Evolutionary conservation across 2,329 filamentous ascomycete species (phyloP).

Genomic region (Coniochaeta ligniaria): DNA sequence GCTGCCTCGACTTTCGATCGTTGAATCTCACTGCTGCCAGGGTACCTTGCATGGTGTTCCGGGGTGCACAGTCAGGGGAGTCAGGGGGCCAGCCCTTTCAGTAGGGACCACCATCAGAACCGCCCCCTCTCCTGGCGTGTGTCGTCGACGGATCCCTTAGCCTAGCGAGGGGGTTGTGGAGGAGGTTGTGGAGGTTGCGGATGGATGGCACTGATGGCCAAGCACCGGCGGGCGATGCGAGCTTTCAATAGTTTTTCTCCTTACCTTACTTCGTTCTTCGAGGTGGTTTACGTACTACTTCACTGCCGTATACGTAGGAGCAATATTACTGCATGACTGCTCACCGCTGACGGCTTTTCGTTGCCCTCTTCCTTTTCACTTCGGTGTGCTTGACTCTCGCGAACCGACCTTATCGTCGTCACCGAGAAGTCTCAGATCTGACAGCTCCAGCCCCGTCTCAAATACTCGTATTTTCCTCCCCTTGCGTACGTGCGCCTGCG

Average conservation of each 20-base stretch:
- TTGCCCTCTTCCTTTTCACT: background rate
- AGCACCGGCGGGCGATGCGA: background rate
- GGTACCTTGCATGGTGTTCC: background rate
- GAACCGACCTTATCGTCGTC: background rate
- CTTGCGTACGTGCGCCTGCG: background rate
- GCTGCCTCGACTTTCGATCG: too few relatives aligned
- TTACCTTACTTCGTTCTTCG: background rate
- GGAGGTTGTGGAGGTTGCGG: background rate
- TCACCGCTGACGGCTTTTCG: background rate
- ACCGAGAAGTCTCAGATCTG: background rate
- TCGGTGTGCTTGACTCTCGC: background rate
- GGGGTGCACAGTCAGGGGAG: background rate
- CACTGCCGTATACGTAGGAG: background rate
- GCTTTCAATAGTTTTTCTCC: conserved; percentile 1
- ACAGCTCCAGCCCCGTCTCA: background rate
- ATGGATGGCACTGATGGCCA: background rate
- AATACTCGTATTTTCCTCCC: background rate
- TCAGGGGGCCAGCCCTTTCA: background rate
- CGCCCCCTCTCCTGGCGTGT: background rate
- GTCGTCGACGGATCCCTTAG: background rate
- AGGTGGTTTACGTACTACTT: background rate
- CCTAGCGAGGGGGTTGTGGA: background rate
- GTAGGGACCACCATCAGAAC: background rate
- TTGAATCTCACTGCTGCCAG: background rate
- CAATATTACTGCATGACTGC: background rate